Base-by-base conservation (phyloP, 768 basidiomycete genomes). In the Macrolepiota albuminosa region DNA sequence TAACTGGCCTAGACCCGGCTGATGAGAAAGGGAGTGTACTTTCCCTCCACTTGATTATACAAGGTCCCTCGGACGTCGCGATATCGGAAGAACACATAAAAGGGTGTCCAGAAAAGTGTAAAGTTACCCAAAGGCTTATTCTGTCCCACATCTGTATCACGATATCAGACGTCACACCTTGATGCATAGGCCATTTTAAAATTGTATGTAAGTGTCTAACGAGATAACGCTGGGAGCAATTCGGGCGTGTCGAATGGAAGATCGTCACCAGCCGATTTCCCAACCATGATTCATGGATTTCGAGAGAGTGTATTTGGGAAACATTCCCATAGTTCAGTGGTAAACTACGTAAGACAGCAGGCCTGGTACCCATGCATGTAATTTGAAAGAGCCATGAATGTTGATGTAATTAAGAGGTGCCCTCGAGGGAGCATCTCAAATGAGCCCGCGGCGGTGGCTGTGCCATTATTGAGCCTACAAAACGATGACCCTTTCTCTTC, bases 1-100 rank as follows among this genome's bases (percentile, higher is more conserved):
- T 56, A 84, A 80, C 56, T 93, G 91, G 91, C 89, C 89, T 10
- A 76, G 88, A 58, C 90, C 90, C 0, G 79, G 77, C 24, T 89
- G 33, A 63, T 53, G 51, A 56, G 53, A 54, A 56, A 57, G 31
- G 45, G 40, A 52, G n/a, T 56, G 56, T 49, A 45, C 42, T 26
- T 61, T 47, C 47, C 51, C 40, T 57, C 14, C 33, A 49, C 45
- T 60, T 33, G 16, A 42, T 34, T 29, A 43, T 40, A 39, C 6
- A 37, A 21, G 46, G 46, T 52, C 43, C 42, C 56, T 57, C 34
- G 59, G 46, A 40, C 21, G 42, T 36, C 54, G 47, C 50, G 48
- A 49, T 26, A 39, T 57, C 57, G 33, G 39, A 54, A 55, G 34
- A 43, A 50, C 37, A 34, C 24, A 43, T 36, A n/a, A 58, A 57